Conservation (phyloP, 208 protist genomes). For the Endotrypanum monterogeii region DNA sequence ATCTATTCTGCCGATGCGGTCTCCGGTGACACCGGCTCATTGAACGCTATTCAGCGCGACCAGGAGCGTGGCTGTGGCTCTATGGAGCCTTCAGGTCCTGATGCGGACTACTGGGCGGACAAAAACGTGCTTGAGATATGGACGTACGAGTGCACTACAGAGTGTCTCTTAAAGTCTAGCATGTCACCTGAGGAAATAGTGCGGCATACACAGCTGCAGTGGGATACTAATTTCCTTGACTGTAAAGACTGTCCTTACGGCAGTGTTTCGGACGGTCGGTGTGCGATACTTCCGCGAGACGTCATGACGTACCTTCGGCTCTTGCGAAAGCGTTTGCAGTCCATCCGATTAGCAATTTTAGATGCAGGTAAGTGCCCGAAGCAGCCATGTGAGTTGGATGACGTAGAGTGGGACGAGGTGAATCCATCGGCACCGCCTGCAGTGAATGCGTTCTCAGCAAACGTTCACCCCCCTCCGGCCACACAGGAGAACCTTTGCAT, state of each 20-base stretch:
- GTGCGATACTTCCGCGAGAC: constrained; percentile 20
- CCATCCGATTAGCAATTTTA: constrained; percentile 28
- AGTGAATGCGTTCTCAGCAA: not conserved
- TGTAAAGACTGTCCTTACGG: constrained; percentile 19
- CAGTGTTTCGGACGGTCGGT: constrained; percentile 3
- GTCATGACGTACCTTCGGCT: constrained; percentile 25
- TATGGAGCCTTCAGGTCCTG: not conserved
- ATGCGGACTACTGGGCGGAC: constrained; percentile 27
- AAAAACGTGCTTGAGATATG: constrained; percentile 29
- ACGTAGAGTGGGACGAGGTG: constrained; percentile 12
- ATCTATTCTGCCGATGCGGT: not conserved
- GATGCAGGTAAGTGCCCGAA: constrained; percentile 25
- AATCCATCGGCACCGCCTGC: constrained; percentile 2
- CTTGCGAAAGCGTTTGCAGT: constrained; percentile 23
- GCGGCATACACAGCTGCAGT: constrained; percentile 32
- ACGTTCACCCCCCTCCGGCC: constrained; percentile 1
- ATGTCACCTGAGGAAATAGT: constrained; percentile 34
- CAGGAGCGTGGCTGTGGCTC: not conserved
- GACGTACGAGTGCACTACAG: constrained; percentile 32
- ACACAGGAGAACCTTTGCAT: constrained; percentile 30
- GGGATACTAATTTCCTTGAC: constrained; percentile 31
- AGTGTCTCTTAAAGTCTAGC: constrained; percentile 20
- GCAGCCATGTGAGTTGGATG: constrained; percentile 23
- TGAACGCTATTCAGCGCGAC: not conserved
- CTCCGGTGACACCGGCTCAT: not conserved